Conservation (phyloP, 148 eudicot species). For the Rhododendron kiyosumense region DNA sequence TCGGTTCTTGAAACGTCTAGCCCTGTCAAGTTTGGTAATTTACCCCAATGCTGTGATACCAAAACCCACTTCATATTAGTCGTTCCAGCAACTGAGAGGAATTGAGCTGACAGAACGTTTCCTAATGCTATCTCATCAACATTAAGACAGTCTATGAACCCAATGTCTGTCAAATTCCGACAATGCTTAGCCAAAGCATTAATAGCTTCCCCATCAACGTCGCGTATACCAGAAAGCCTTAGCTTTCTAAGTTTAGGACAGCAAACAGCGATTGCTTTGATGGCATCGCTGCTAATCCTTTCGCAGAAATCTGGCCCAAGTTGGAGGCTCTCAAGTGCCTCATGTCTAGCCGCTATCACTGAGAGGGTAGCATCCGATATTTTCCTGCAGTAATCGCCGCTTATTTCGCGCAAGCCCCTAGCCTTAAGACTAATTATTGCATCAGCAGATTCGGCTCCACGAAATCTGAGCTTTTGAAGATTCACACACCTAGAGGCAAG, state of each 20-base stretch:
- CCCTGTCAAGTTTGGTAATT: slow-evolving; percentile 59
- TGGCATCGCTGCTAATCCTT: slow-evolving; percentile 65
- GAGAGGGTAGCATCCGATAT: slow-evolving; percentile 74
- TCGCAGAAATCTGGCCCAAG: slow-evolving; percentile 90
- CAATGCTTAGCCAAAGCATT: slow-evolving; percentile 64
- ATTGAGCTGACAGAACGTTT: slow-evolving; percentile 52
- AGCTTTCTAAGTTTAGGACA: slow-evolving; percentile 56
- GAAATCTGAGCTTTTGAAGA: slow-evolving; percentile 65
- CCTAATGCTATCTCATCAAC: slow-evolving; percentile 78
- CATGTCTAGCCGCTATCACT: slow-evolving; percentile 69
- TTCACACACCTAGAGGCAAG: slow-evolving; percentile 59
- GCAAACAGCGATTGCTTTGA: slow-evolving; percentile 69
- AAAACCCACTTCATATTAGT: slow-evolving; percentile 66
- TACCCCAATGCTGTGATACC: slow-evolving; percentile 62
- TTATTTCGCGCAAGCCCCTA: slow-evolving; percentile 49
- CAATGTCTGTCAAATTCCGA: slow-evolving; percentile 57
- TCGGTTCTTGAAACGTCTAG: slow-evolving; percentile 93
- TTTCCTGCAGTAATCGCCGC: slow-evolving; percentile 77
- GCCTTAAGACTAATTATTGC: slow-evolving; percentile 62
- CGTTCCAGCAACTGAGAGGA: slow-evolving; percentile 82
- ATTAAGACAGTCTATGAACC: slow-evolving; percentile 71
- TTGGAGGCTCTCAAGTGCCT: slow-evolving; percentile 58
- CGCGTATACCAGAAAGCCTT: slow-evolving; percentile 70
- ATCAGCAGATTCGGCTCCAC: slow-evolving; percentile 84
- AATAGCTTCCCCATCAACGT: slow-evolving; percentile 64